Evolutionary conservation across 169 alveolate species (phyloP).

Genomic region (Cryptosporidium ubiquitum): DNA sequence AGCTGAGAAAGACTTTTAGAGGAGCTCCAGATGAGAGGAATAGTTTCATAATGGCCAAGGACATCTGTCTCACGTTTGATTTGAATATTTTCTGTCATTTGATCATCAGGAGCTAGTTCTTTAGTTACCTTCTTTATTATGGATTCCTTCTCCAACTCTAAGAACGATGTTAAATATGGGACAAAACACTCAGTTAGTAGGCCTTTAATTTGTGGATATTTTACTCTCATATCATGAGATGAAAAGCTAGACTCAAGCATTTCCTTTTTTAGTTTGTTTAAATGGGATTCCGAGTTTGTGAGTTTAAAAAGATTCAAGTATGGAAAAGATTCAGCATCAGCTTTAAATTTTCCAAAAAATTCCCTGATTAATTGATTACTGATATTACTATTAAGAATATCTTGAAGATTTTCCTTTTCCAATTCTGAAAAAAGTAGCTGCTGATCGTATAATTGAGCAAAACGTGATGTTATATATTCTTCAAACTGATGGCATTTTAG

Average conservation of each 20-base stretch:
- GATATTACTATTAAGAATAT: neutral
- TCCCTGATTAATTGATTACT: neutral
- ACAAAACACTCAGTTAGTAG: slow-evolving; percentile 53
- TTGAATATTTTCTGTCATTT: slow-evolving; percentile 41
- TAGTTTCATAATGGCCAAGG: neutral
- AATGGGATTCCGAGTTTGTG: neutral
- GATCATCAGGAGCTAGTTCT: slow-evolving; percentile 1
- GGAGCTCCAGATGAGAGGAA: slow-evolving; percentile 62
- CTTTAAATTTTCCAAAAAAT: neutral
- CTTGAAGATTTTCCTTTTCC: slow-evolving; percentile 19
- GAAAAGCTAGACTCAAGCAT: neutral
- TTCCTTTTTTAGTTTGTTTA: neutral
- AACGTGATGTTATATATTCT: slow-evolving; percentile 19
- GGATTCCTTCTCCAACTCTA: slow-evolving; percentile 7
- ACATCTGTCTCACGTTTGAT: slow-evolving; percentile 28
- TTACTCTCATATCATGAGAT: neutral
- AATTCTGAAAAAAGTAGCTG: slow-evolving; percentile 18
- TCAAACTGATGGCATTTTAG: slow-evolving; percentile 52
- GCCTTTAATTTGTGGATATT: slow-evolving; percentile 12
- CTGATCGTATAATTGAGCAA: slow-evolving; percentile 45
- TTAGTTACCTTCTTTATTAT: neutral
- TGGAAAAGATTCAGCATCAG: neutral
- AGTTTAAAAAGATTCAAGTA: neutral
- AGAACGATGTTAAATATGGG: slow-evolving; percentile 21
- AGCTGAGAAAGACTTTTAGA: slow-evolving; percentile 16